Percentiles rank a stretch among this genome's conserved stretches.
These are phyloP conservation scores for Curvularia hawaiiensis DNA, from an alignment of 2,329 filamentous ascomycete genomes.

Conservation along the genomic window DNA sequence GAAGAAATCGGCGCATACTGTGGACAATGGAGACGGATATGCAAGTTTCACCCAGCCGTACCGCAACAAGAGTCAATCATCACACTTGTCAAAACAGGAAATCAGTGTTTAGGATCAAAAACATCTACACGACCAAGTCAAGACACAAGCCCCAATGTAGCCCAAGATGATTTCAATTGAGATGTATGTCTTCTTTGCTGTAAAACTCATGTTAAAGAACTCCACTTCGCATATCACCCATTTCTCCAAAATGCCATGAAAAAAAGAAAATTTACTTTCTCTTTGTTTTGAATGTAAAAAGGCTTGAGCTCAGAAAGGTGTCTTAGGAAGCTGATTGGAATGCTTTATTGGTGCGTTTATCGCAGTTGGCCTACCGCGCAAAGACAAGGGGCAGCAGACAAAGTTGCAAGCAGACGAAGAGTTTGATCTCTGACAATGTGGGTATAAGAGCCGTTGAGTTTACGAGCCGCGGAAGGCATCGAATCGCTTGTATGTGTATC, in stretches of 20 bases:
- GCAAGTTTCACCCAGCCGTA: background rate
- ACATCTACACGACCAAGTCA: background rate
- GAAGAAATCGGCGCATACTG: background rate
- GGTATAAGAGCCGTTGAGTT: slow-evolving; percentile 4
- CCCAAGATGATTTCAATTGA: background rate
- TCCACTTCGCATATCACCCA: background rate
- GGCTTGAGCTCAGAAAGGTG: background rate
- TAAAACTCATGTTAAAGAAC: background rate
- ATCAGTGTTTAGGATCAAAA: background rate
- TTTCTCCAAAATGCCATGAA: background rate
- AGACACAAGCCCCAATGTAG: background rate
- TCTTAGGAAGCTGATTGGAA: background rate
- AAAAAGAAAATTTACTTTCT: background rate
- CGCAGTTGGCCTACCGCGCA: background rate
- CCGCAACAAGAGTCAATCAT: background rate
- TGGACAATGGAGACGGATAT: too few species aligned
- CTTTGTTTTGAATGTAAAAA: background rate
- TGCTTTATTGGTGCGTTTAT: background rate
- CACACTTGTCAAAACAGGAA: background rate
- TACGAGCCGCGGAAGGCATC: slow-evolving; percentile 62
- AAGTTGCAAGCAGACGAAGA: background rate
- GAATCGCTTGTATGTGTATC: slow-evolving; percentile 98
- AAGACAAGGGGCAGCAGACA: background rate
- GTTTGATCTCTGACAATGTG: background rate
- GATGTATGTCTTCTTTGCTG: background rate